These are phyloP conservation scores for Penicillium aurantiogriseum DNA, from an alignment of 2,329 filamentous ascomycete genomes.

Conservation along the genomic window DNA sequence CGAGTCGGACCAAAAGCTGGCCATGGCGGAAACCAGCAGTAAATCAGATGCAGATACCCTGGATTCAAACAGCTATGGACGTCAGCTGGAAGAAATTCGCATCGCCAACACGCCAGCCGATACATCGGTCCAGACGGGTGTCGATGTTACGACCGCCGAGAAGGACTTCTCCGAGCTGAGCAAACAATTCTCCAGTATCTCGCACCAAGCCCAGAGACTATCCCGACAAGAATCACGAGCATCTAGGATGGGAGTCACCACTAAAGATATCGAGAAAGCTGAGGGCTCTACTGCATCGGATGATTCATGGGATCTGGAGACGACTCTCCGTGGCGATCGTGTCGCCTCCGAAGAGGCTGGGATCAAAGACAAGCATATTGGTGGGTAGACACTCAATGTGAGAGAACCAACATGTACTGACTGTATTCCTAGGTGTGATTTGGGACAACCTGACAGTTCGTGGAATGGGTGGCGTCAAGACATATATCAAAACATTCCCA, in stretches of 20 bases:
- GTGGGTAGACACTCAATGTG: conserved; percentile 24
- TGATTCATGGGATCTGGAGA: conserved; percentile 72
- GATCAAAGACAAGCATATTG: conserved; percentile 76
- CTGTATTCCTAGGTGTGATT: conserved; percentile 56
- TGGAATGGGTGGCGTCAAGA: conserved; percentile 71
- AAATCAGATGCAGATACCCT: conserved; percentile 32
- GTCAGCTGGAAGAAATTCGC: conserved; percentile 30
- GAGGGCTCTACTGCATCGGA: conserved; percentile 44
- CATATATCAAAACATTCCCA: conserved; percentile 72
- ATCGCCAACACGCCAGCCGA: conserved; percentile 34
- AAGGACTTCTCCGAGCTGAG: conserved; percentile 44
- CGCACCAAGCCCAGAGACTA: conserved; percentile 36
- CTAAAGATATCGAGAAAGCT: conserved; percentile 60
- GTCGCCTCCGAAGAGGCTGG: conserved; percentile 72
- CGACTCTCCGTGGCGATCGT: conserved; percentile 67
- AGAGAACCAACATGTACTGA: not conserved
- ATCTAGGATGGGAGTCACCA: conserved; percentile 24
- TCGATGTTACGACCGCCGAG: conserved; percentile 49
- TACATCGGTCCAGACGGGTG: conserved; percentile 36
- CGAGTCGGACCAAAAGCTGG: conserved; percentile 22
- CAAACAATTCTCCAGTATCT: conserved; percentile 40
- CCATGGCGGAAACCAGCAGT: conserved; percentile 13
- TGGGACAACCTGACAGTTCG: conserved; percentile 77
- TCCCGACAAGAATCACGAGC: conserved; percentile 35
- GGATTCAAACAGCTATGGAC: conserved; percentile 29